Evolutionary conservation across 495 filamentous ascomycete genomes (phyloP), one percentile per base, ranked within the genome.

Genomic region (Collariella sp.): DNA sequence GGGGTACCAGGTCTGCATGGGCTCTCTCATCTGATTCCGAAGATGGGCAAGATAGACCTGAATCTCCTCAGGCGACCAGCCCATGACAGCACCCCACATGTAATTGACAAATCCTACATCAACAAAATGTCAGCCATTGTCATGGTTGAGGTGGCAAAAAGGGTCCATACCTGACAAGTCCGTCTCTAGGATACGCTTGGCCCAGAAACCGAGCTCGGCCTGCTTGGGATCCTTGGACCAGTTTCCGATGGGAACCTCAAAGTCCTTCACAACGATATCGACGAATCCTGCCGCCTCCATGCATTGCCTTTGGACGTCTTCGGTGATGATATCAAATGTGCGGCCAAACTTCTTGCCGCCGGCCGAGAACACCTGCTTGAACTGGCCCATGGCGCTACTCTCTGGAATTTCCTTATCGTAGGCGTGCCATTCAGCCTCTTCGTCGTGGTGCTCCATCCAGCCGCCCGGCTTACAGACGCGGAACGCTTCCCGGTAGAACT

Each of bases 201-300:
- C 20, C 29, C 20, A 73, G 24, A 65, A 43, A 23, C 83, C 83
- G 18, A 46, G 34, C 31, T 71, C 65, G 45, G 73, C 79, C 36
- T 78, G 46, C n/a, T 68, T 71, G 11, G 67, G 68, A 56, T 87
- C 78, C 44, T 72, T 71, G 0, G 83, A 72, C 82, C 81, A 84
- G 9, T 74, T 67, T 29, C 82, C 83, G 10, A 72, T 66, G 5
- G 84, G 84, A 24, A 78, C 67, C 60, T 81, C 81, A 54, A 75
- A 77, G 16, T 52, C 61, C 59, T 29, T 69, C 20, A 80, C 74
- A 9, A 56, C 59, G 18, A 83, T 73, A 48, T 83, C 77, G 15
- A 73, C 62, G 59, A 83, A 85, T 0, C 81, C 80, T n/a, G 72
- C 77, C 6, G 75, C 75, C 31, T 75, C 69, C 53, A 82, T 67